phyloP scores from a whole-genome alignment of 306 rosid species.

The Carpinus fangiana region DNA sequence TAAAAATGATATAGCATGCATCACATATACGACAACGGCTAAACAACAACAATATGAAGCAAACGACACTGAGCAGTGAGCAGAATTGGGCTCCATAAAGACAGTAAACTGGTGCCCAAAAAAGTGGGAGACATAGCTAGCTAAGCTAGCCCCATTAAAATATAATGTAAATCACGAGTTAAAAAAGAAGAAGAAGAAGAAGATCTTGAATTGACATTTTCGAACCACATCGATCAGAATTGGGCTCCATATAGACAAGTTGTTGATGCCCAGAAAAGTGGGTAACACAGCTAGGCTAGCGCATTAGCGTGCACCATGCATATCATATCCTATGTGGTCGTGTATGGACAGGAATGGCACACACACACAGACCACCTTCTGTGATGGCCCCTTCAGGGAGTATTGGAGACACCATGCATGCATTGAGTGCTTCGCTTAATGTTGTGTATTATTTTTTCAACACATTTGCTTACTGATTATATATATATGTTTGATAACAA shows the following conservation, averaged over 20 bases:
- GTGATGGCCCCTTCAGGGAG: too few species aligned
- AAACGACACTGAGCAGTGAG: not conserved
- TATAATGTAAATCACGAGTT: not conserved
- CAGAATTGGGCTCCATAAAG: slow-evolving; percentile 50
- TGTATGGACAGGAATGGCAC: not conserved
- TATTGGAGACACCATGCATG: too few species aligned
- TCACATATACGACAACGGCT: not conserved
- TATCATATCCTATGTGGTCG: not conserved
- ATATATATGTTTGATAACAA: too few species aligned
- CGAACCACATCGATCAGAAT: not conserved
- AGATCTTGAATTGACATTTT: not conserved
- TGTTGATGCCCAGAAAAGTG: not conserved
- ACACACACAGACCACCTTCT: too few species aligned
- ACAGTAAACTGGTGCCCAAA: slow-evolving; percentile 27
- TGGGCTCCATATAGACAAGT: not conserved
- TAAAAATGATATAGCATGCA: not conserved
- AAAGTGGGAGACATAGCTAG: slow-evolving; percentile 24
- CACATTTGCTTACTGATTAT: too few species aligned
- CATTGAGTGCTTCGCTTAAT: too few species aligned
- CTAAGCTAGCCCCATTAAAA: slow-evolving; percentile 23
- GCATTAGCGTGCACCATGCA: not conserved
- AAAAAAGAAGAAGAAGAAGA: not conserved
- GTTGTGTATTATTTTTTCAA: too few species aligned
- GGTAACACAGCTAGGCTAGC: not conserved
- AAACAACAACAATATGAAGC: not conserved